Conservation (phyloP, 192 early-diverging fungal species). For the Thamnidium elegans region DNA sequence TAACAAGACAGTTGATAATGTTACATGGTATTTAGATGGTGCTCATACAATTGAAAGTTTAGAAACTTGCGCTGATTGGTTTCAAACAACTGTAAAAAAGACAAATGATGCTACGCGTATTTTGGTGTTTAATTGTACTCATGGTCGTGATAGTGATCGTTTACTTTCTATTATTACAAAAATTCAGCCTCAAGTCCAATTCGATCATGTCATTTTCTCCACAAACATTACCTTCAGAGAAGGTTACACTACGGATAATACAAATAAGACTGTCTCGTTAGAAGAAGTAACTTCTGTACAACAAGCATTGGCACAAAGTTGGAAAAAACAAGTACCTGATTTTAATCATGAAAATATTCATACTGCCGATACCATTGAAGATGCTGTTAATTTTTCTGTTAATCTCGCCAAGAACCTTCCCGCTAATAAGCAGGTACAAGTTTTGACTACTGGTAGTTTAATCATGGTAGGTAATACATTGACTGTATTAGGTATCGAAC, state of each 20-base stretch:
- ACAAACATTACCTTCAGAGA: constrained; percentile 60
- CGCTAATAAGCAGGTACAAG: constrained; percentile 40
- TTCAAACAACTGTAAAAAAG: constrained; percentile 28
- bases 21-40: constrained; percentile 87
- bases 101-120: constrained; percentile 38
- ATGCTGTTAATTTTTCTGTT: constrained; percentile 58
- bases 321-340: constrained; percentile 43
- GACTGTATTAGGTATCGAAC: constrained; percentile 58
- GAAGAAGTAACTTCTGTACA: constrained; percentile 63
- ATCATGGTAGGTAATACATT: constrained; percentile 87
- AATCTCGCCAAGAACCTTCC: constrained; percentile 1
- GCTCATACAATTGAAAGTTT: constrained; percentile 94
- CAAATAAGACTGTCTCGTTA: constrained; percentile 63
- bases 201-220: constrained; percentile 76
- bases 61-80: constrained; percentile 58
- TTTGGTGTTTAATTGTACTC: constrained; percentile 88
- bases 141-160: constrained; percentile 60
- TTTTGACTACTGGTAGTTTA: constrained; percentile 90
- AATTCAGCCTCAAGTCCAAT: constrained; percentile 38
- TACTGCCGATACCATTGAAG: constrained; percentile 60
- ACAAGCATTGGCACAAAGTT: constrained; percentile 55
- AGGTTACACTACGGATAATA: constrained; percentile 54
- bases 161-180: constrained; percentile 69
- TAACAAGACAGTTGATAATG: constrained; percentile 14
- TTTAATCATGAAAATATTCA: constrained; percentile 22